Evolutionary conservation across 1,284 basidiomycete species (phyloP), one percentile per base, ranked within the genome.

Genomic region (Meripilus lineatus): DNA sequence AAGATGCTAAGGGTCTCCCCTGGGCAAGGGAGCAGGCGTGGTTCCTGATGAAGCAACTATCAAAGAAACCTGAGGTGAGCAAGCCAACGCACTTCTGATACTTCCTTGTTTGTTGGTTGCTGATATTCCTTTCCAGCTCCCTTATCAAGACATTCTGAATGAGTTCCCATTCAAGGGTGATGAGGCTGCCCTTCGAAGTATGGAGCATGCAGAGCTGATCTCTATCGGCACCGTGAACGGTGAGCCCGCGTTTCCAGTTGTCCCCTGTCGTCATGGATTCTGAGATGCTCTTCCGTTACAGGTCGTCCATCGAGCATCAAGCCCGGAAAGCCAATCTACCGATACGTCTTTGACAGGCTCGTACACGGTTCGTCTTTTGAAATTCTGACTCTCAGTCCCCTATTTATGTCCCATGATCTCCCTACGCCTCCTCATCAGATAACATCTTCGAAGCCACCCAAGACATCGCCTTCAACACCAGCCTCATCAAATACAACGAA

Each of bases 121-220:
- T 48, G 40, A 51, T 32, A 30, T 44, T 21, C 18, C 34, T 20
- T 4, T 11, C 37, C 40, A 91, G 89, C 66, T 89, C 13, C 74
- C 87, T 8, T 98, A 97, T 62, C 81, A 92, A 47, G 81, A 92
- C 32, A 70, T 91, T 7, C 69, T 99, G 43, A 66, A 88, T 46
- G 84, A 90, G 42, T 88, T 86, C 59, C 91, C 90, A 1, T 98
- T 96, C 81, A 96, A 93, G 62, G 90, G 88, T 15, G 84, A 93
- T 55, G 93, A 97, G 59, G 68, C 70, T 11, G 74, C 89, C 4
- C 62, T 99, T 49, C 79, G 91, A 51, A 79, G 77, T 21, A 82
- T 99, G 78, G 95, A 97, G 59, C 86, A 90, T 53, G 84, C 88
- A 4, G 94, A 97, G 54, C 64, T 98, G 41, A 90, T 98, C 50